A percentile compares a stretch with the other conserved stretches of the same genome.
Evolutionary conservation across 176 grass and related monocot genomes (phyloP).

Genomic region (Bothriochloa decipiens): DNA sequence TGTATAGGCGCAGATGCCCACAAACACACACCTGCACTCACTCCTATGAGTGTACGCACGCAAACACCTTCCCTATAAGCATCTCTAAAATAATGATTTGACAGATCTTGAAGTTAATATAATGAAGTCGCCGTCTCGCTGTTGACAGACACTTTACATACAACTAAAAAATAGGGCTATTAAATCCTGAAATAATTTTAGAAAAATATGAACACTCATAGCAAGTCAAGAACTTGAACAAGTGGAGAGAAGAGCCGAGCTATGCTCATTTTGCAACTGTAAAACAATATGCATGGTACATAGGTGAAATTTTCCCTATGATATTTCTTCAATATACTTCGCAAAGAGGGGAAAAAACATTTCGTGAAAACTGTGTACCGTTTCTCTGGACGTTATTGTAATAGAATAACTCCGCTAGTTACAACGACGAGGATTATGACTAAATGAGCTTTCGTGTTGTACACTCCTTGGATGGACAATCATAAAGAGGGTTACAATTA

Average conservation of each 20-base stretch:
- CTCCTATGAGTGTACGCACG: no score
- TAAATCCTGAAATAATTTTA: no score
- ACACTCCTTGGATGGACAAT: not conserved
- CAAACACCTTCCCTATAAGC: no score
- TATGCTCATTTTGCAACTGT: not conserved
- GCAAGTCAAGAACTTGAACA: not conserved
- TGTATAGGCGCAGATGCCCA: no score
- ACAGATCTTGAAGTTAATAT: no score
- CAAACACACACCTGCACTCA: no score
- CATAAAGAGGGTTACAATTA: slow-evolving; percentile 4
- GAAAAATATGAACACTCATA: not conserved
- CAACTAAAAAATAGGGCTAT: no score
- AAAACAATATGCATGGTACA: not conserved
- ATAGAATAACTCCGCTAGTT: not conserved
- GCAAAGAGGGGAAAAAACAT: not conserved
- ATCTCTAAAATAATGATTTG: no score
- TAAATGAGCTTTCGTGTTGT: not conserved
- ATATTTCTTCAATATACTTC: not conserved
- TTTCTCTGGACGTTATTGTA: not conserved
- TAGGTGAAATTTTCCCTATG: not conserved
- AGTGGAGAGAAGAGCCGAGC: not conserved
- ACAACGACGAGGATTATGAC: not conserved
- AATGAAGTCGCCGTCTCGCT: no score
- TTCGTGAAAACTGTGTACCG: not conserved
- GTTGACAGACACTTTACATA: fast-evolving